phyloP scores from a whole-genome alignment of 495 filamentous ascomycete genomes.

The Evernia prunastri region DNA sequence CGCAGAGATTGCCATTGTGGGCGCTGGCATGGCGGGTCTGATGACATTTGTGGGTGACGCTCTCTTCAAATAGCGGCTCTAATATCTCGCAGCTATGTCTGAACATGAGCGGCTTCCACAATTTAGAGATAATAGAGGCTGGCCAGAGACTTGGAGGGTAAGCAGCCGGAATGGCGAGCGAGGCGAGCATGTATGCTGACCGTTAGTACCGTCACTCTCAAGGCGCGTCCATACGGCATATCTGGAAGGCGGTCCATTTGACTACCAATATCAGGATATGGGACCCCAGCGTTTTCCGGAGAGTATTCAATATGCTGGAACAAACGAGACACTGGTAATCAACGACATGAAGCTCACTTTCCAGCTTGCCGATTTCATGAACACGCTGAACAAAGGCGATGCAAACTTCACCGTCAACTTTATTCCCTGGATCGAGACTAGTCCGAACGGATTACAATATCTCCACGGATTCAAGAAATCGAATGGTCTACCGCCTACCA shows the following conservation, averaged over 20 bases:
- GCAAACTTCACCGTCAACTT: slow-evolving; percentile 55
- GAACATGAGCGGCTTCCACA: slow-evolving; percentile 47
- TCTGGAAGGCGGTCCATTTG: slow-evolving; percentile 46
- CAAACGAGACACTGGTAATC: slow-evolving; percentile 50
- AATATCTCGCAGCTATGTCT: slow-evolving; percentile 33
- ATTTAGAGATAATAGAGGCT: slow-evolving; percentile 51
- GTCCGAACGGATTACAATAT: background rate
- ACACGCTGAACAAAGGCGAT: slow-evolving; percentile 43
- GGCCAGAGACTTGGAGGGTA: slow-evolving; percentile 44
- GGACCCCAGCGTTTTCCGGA: slow-evolving; percentile 62
- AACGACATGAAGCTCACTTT: slow-evolving; percentile 57
- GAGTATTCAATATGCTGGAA: slow-evolving; percentile 41
- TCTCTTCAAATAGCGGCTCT: background rate
- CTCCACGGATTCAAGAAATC: background rate
- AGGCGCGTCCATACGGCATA: background rate
- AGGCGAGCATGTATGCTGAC: slow-evolving; percentile 19
- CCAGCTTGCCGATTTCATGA: slow-evolving; percentile 53
- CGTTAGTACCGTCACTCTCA: background rate
- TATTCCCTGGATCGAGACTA: slow-evolving; percentile 49
- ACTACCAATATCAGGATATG: slow-evolving; percentile 73
- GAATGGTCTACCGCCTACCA: background rate
- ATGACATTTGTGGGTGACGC: slow-evolving; percentile 41
- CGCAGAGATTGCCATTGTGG: slow-evolving; percentile 51
- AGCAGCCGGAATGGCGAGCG: slow-evolving; percentile 16
- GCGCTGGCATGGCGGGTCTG: slow-evolving; percentile 62